Evolutionary conservation across 192 early-diverging fungal genomes (phyloP).

Genomic region (Dissophora ornata): DNA sequence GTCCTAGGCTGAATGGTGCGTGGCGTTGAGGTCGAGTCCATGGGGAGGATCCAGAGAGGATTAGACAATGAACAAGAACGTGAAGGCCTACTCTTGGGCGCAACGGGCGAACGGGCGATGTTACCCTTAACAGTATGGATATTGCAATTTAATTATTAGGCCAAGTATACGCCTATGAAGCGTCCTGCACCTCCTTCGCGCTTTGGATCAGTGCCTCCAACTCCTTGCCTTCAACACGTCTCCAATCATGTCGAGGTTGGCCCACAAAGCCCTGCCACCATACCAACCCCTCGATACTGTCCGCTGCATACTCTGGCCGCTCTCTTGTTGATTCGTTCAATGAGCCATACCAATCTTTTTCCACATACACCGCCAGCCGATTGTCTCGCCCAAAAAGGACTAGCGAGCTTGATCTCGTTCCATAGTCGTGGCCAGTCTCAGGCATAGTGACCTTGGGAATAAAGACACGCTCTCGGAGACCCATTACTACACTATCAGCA

Average conservation of each 20-base stretch:
- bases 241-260: slow-evolving; percentile 23
- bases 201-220: slow-evolving; percentile 17
- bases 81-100: no score
- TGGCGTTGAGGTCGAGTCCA: slow-evolving; percentile 17
- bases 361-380: slow-evolving; percentile 36
- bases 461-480: slow-evolving; percentile 35
- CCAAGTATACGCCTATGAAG: no score
- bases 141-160: neutral
- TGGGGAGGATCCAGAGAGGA: neutral
- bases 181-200: slow-evolving; percentile 6
- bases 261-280: slow-evolving; percentile 50
- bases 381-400: slow-evolving; percentile 33
- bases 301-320: neutral
- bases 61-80: neutral
- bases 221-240: slow-evolving; percentile 17
- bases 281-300: slow-evolving; percentile 24
- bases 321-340: slow-evolving; percentile 4
- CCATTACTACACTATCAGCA: neutral
- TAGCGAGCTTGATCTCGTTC: slow-evolving; percentile 36
- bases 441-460: slow-evolving; percentile 15
- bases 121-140: neutral
- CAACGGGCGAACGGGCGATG: no score
- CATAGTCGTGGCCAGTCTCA: neutral
- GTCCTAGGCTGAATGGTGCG: slow-evolving; percentile 6
- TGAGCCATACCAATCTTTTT: slow-evolving; percentile 38